Percentiles rank a stretch among this genome's conserved stretches.
These are phyloP conservation scores for Didymosphaeria variabile DNA, from an alignment of 2,329 filamentous ascomycete genomes.

Conservation along the genomic window DNA sequence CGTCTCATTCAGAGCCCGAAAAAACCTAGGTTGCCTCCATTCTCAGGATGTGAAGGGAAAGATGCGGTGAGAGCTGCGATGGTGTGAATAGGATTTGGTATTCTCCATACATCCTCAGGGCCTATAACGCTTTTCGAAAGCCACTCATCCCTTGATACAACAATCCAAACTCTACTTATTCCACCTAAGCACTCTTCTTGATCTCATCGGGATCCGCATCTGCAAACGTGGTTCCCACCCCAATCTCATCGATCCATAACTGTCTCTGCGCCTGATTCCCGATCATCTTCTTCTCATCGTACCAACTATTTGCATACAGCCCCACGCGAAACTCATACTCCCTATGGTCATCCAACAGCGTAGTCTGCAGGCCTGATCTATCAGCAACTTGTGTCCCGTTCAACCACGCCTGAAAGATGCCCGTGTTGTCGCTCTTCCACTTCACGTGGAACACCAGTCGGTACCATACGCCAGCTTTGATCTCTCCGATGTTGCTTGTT, in stretches of 20 bases:
- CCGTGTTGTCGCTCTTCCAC: conserved; percentile 57
- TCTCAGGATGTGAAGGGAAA: no score
- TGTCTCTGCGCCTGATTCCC: conserved; percentile 10
- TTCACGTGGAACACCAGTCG: conserved; percentile 56
- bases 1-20: no score
- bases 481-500: conserved; percentile 16
- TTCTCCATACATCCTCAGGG: no score
- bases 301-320: conserved; percentile 62
- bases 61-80: no score
- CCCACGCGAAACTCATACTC: conserved; percentile 59
- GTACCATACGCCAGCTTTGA: conserved; percentile 59
- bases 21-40: no score
- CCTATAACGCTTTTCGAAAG: no score
- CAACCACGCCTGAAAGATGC: conserved; percentile 59
- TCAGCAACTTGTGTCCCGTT: conserved; percentile 58
- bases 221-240: conserved; percentile 2
- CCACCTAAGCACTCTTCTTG: conserved; percentile 1
- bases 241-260: conserved; percentile 10
- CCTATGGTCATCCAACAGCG: conserved; percentile 52
- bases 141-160: no score
- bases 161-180: background rate
- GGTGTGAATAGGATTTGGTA: no score
- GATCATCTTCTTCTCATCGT: conserved; percentile 43
- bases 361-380: conserved; percentile 54
- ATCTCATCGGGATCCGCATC: conserved; percentile 7